phyloP scores from a whole-genome alignment of 768 basidiomycete genomes.

The Suillus americanus region DNA sequence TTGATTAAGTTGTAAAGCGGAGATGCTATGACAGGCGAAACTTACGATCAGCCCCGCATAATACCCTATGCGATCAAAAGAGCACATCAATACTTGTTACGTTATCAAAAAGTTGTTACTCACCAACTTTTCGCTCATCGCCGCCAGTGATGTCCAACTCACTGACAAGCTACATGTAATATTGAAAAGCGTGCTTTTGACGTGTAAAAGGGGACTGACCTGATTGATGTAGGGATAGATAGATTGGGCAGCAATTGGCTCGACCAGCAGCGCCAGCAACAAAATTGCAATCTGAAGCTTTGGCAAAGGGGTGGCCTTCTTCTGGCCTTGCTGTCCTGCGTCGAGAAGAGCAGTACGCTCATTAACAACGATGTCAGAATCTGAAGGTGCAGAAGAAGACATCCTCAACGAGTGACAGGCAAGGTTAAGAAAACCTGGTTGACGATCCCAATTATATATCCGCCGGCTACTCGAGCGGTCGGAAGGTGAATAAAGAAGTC shows the following conservation, averaged over 20 bases:
- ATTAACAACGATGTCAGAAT: constrained; percentile 19
- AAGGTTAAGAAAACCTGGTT: neutral
- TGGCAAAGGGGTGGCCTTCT: constrained; percentile 42
- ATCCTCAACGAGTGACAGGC: neutral
- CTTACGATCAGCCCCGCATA: constrained; percentile 50
- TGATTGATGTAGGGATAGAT: constrained; percentile 55
- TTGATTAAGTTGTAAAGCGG: neutral
- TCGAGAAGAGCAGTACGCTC: constrained; percentile 19
- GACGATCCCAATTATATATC: neutral
- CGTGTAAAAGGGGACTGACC: constrained; percentile 17
- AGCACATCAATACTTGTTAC: neutral
- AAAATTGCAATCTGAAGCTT: constrained; percentile 43
- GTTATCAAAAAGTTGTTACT: constrained; percentile 32
- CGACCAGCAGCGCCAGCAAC: constrained; percentile 43
- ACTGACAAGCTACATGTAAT: constrained; percentile 31
- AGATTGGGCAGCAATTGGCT: constrained; percentile 45
- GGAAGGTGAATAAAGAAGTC: neutral
- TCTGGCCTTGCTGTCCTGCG: constrained; percentile 13
- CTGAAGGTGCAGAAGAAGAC: constrained; percentile 9
- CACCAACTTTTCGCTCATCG: constrained; percentile 29
- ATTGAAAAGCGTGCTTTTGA: no score
- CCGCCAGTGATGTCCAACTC: constrained; percentile 27
- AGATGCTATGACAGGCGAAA: constrained; percentile 8
- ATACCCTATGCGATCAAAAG: constrained; percentile 31
- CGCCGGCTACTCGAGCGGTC: neutral